Percentiles rank a stretch among this genome's conserved stretches.
These are phyloP conservation scores for Drechslera avenae DNA, from an alignment of 2,329 filamentous ascomycete species.

Conservation along the genomic window DNA sequence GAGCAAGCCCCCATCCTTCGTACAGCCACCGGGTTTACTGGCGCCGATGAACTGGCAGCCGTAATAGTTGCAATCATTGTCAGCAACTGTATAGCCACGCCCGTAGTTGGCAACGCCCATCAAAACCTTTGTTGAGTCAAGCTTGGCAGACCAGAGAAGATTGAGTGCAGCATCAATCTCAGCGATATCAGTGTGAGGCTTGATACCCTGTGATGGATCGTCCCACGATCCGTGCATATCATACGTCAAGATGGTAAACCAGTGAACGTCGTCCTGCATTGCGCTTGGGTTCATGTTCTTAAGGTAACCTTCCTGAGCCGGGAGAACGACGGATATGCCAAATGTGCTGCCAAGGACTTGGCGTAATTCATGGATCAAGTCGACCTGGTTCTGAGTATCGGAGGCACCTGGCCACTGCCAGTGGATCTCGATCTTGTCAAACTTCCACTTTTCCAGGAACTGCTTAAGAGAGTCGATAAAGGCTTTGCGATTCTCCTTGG, in stretches of 20 bases:
- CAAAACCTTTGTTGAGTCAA: constrained; percentile 51
- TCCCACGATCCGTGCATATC: constrained; percentile 50
- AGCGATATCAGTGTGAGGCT: constrained; percentile 55
- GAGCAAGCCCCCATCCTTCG: constrained; percentile 42
- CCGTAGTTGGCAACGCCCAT: constrained; percentile 58
- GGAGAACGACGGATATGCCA: constrained; percentile 33
- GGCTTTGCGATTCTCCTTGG: constrained; percentile 28
- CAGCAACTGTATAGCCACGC: constrained; percentile 36
- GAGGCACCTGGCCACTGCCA: constrained; percentile 49
- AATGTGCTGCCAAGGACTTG: constrained; percentile 23
- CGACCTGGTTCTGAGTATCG: constrained; percentile 39
- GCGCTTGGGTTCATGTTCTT: constrained; percentile 32
- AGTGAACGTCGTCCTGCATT: constrained; percentile 43
- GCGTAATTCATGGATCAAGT: constrained; percentile 30
- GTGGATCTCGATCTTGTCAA: constrained; percentile 55
- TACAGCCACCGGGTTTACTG: constrained; percentile 26
- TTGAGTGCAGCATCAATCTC: constrained; percentile 53
- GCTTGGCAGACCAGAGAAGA: constrained; percentile 54
- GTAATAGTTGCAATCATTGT: constrained; percentile 23
- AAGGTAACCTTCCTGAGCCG: constrained; percentile 36
- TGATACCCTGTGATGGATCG: constrained; percentile 15
- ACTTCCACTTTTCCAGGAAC: constrained; percentile 52
- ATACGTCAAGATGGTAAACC: constrained; percentile 55
- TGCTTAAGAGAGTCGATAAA: constrained; percentile 48
- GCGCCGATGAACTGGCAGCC: constrained; percentile 29